Evolutionary conservation across 2,329 filamentous ascomycete genomes (phyloP), one percentile per base, ranked within the genome.

Genomic region (Venturia carpophila): DNA sequence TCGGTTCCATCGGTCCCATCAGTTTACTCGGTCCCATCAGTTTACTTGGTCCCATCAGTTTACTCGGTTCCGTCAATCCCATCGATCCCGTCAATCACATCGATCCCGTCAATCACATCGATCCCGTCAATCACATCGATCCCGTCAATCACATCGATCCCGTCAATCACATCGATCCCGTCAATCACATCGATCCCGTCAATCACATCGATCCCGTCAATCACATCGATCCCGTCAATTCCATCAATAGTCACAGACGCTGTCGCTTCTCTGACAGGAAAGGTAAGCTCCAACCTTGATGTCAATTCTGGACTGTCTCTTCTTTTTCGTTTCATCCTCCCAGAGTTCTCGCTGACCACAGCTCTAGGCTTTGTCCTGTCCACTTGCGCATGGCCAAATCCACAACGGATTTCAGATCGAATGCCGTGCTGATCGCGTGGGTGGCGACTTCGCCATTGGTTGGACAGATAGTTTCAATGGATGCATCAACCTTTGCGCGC

Each of bases 401-500:
- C 68, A 65, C 52, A 67, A 68, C 7, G 62, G 65, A 39, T 71
- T 68, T 43, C n/a, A 56, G 10, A 63, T 71, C n/a, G 65, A 71
- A 47, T 71, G 69, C 66, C 63, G 61, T 34, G 47, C 55, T 5
- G 69, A 70, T 52, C 68, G 68, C 30, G 5, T 9, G 21, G 30
- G 30, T 37, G 52, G 30, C 21, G 68, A 70, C 49, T 66, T 68
- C 6, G 58, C 39, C 24, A 34, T 45, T 30, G 60, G 68, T 56
- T 63, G 66, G 42, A 63, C 62, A 19, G 17, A 67, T 13, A 60
- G 62, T 24, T 9, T 68, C 24, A 30, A 66, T 47, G 60, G 64
- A 7, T 70, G 70, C 56, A 60, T 68, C 11, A 64, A 64, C 30
- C 63, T 64, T 17, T 71, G 69, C 42, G 60, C 68, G 17, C 24